Percentiles rank a stretch among this genome's conserved stretches.
Evolutionary conservation across 768 basidiomycete species (phyloP).

Genomic region (Candolleomyces efflorescens): DNA sequence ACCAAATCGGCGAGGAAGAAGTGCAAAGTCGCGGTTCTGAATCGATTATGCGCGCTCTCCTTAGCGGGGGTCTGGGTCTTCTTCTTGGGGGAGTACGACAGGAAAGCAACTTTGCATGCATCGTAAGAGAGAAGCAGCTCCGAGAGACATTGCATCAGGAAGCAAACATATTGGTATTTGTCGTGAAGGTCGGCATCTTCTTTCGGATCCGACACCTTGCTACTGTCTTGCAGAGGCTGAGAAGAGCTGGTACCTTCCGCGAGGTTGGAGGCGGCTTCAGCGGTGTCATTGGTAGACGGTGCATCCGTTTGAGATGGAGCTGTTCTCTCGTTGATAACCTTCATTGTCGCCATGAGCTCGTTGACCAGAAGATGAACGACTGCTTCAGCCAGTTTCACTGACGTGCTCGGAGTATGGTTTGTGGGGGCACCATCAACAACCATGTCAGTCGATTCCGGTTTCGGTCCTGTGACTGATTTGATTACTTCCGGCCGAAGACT

Average conservation of each 20-base stretch:
- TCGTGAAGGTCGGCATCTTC: conserved; percentile 25
- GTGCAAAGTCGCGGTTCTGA: conserved; percentile 62
- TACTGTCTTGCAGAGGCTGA: background rate
- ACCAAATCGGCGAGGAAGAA: conserved; percentile 84
- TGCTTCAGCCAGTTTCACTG: conserved; percentile 45
- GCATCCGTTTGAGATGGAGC: conserved; percentile 2
- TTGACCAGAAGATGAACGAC: conserved; percentile 66
- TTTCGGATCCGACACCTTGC: background rate
- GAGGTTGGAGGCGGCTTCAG: background rate
- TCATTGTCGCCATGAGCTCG: conserved; percentile 65
- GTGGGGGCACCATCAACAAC: conserved; percentile 43
- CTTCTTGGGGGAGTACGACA: conserved; percentile 73
- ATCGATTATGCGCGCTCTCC: conserved; percentile 50
- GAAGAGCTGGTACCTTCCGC: background rate
- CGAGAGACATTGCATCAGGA: conserved; percentile 88
- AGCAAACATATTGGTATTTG: conserved; percentile 60
- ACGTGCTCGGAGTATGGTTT: conserved; percentile 4
- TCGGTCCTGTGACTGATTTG: conserved; percentile 17
- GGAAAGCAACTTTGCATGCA: conserved; percentile 81
- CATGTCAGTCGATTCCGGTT: conserved; percentile 43
- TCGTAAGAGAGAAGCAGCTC: conserved; percentile 94
- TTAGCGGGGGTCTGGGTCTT: conserved; percentile 57
- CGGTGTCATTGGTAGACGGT: background rate
- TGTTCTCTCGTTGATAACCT: conserved; percentile 34
- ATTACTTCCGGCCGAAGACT: conserved; percentile 43